phyloP scores from a whole-genome alignment of 192 early-diverging fungal species.

The Rhizophagus prolifer region DNA sequence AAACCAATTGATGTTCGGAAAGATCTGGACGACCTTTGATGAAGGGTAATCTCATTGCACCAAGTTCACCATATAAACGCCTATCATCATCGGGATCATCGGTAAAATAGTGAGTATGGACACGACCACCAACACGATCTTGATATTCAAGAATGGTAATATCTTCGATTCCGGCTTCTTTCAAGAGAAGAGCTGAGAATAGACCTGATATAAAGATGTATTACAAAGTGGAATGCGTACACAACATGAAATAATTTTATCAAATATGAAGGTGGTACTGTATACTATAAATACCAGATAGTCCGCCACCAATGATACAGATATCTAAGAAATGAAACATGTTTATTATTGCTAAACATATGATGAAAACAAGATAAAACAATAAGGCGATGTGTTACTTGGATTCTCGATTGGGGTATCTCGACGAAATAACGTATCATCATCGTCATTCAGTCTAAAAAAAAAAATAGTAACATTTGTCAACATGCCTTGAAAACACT shows the following conservation, averaged over 20 bases:
- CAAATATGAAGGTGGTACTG: background rate
- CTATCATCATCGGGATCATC: conserved; percentile 19
- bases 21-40: conserved; percentile 8
- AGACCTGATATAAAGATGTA: conserved; percentile 3
- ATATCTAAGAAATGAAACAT: conserved; percentile 18
- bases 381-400: too few species aligned
- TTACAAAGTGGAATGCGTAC: background rate
- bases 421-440: too few species aligned
- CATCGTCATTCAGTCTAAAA: too few species aligned
- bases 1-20: conserved; percentile 29
- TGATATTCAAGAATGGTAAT: conserved; percentile 31
- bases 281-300: conserved; percentile 25
- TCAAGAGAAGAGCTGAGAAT: conserved; percentile 28
- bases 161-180: conserved; percentile 31
- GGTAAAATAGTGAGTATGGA: conserved; percentile 36
- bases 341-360: too few species aligned
- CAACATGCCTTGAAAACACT: too few species aligned
- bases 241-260: background rate
- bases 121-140: conserved; percentile 34
- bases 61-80: conserved; percentile 33
- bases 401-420: too few species aligned
- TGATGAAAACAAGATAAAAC: too few species aligned
- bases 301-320: conserved; percentile 36
- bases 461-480: too few species aligned
- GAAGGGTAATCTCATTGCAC: conserved; percentile 30